Conservation (phyloP, 73 alveolate species). For the Loxodes magnus region DNA sequence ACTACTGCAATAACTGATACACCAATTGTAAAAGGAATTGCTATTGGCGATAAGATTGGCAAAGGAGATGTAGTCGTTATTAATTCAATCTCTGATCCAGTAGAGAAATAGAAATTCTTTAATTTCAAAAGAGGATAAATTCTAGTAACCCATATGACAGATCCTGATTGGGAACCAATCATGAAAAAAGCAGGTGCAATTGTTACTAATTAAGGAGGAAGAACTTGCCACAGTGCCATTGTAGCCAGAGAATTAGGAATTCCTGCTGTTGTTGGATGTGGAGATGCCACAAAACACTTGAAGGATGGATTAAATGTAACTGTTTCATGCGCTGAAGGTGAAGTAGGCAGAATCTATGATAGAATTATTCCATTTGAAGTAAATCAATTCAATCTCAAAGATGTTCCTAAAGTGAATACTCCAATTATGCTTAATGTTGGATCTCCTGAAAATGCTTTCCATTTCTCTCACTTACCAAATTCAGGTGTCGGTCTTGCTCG, state of each 20-base stretch:
- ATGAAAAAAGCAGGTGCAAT: conserved; percentile 53
- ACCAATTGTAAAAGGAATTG: no score
- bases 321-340: conserved; percentile 58
- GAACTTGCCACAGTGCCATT: conserved; percentile 57
- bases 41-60: no score
- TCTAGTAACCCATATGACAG: conserved; percentile 56
- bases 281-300: conserved; percentile 45
- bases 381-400: conserved; percentile 14
- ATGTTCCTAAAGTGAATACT: conserved; percentile 12
- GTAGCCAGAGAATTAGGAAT: conserved; percentile 57
- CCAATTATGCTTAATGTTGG: conserved; percentile 29
- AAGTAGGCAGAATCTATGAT: conserved; percentile 31
- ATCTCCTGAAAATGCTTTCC: conserved; percentile 23
- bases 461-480: conserved; percentile 24
- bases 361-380: conserved; percentile 17
- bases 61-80: no score
- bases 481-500: conserved; percentile 29
- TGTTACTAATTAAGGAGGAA: conserved; percentile 59
- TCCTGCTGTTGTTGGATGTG: conserved; percentile 65
- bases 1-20: no score
- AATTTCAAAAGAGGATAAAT: conserved; percentile 43
- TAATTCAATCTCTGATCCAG: no score
- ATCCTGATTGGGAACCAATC: conserved; percentile 66
- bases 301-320: conserved; percentile 47
- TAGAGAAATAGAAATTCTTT: no score